Conservation (phyloP, 1,139 yeast species). For the Geotrichum fermentans region DNA sequence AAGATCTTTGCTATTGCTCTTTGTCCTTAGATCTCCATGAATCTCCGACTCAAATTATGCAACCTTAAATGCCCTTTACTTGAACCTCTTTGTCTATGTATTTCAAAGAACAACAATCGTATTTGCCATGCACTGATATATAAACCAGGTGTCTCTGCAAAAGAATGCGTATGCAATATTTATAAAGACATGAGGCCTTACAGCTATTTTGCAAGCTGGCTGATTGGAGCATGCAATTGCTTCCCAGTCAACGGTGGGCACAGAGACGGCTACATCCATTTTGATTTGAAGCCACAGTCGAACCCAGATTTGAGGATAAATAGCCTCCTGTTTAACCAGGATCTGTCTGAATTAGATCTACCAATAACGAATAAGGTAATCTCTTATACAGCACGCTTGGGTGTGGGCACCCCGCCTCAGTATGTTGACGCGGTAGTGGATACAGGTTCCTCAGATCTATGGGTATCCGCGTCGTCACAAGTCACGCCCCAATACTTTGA, state of each 20-base stretch:
- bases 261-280: background rate
- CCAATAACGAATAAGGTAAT: background rate
- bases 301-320: background rate
- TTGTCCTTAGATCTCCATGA: no score
- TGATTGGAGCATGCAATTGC: background rate
- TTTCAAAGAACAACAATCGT: no score
- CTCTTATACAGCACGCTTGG: background rate
- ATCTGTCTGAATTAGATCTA: background rate
- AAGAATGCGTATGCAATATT: no score
- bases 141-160: no score
- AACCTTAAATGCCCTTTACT: no score
- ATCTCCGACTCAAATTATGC: no score
- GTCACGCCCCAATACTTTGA: slow-evolving; percentile 1
- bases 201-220: no score
- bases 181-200: no score
- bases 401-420: slow-evolving; percentile 38
- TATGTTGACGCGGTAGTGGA: slow-evolving; percentile 36
- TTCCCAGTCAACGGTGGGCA: no score
- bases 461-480: slow-evolving; percentile 32
- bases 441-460: slow-evolving; percentile 42
- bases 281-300: background rate
- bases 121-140: no score
- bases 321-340: background rate
- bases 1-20: no score
- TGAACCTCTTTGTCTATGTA: no score